Conservation (phyloP, 768 basidiomycete genomes). For the Dendrothele bispora region DNA sequence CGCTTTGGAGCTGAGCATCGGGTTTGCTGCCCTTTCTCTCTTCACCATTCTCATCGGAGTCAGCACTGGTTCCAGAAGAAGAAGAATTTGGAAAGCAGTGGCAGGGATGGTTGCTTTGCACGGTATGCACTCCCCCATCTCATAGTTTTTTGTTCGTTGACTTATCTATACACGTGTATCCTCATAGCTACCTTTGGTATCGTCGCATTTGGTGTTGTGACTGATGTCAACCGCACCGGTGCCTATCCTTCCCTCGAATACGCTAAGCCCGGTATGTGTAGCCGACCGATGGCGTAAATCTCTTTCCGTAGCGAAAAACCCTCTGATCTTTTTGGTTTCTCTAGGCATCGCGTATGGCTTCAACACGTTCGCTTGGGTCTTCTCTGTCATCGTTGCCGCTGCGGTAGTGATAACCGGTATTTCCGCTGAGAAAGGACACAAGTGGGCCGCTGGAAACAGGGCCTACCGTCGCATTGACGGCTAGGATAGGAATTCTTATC, state of each 20-base stretch:
- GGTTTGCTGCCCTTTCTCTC: constrained; percentile 61
- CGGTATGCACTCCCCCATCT: constrained; percentile 34
- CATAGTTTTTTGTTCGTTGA: background rate
- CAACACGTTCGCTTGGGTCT: constrained; percentile 61
- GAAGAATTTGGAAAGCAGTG: constrained; percentile 76
- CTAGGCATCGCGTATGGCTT: constrained; percentile 62
- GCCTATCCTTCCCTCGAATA: constrained; percentile 51
- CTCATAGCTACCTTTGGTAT: constrained; percentile 57
- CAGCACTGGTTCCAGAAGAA: constrained; percentile 69
- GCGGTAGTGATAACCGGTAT: constrained; percentile 64
- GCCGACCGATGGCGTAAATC: background rate
- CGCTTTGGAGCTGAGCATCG: constrained; percentile 59
- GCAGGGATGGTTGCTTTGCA: constrained; percentile 64
- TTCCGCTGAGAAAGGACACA: constrained; percentile 58
- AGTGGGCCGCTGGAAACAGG: constrained; percentile 79
- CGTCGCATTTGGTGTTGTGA: constrained; percentile 61
- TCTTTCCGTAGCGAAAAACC: background rate
- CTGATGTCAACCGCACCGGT: constrained; percentile 52
- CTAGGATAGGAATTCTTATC: too few relatives aligned
- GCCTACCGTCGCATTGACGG: constrained; percentile 52
- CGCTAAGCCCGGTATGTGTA: constrained; percentile 56
- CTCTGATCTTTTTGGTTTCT: constrained; percentile 2
- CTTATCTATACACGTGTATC: background rate
- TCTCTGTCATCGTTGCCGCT: constrained; percentile 48
- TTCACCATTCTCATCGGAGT: constrained; percentile 64